phyloP scores from a whole-genome alignment of 306 rosid species.

The Lathyrus aphaca region DNA sequence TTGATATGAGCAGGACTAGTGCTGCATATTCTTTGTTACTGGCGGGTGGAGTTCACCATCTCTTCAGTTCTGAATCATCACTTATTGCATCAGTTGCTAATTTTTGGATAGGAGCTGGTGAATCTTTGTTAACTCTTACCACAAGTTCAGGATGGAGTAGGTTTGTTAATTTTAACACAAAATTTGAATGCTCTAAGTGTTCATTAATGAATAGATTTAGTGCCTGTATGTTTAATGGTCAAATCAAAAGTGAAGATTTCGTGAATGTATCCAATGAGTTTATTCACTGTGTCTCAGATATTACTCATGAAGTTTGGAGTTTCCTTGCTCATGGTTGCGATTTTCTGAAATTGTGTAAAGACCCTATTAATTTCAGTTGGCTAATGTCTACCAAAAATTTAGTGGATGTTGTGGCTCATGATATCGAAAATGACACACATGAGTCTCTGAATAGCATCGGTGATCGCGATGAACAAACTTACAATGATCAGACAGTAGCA shows the following conservation, averaged over 20 bases:
- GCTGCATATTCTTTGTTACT: conserved; percentile 73
- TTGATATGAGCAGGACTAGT: conserved; percentile 57
- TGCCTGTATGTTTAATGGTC: conserved; percentile 37
- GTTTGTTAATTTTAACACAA: conserved; percentile 23
- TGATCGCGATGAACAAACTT: conserved; percentile 28
- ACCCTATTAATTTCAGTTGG: conserved; percentile 60
- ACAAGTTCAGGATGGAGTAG: conserved; percentile 53
- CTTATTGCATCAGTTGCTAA: conserved; percentile 63
- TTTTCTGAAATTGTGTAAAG: conserved; percentile 48
- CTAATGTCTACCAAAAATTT: conserved; percentile 21
- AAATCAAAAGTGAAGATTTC: conserved; percentile 44
- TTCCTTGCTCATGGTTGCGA: conserved; percentile 49
- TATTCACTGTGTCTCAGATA: conserved; percentile 44
- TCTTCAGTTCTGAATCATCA: conserved; percentile 67
- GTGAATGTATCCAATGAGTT: conserved; percentile 49
- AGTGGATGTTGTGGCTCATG: conserved; percentile 15
- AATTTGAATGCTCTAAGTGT: conserved; percentile 52
- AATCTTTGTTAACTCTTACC: conserved; percentile 59
- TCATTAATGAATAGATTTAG: conserved; percentile 48
- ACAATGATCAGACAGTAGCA: conserved; percentile 33
- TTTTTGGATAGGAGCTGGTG: conserved; percentile 77
- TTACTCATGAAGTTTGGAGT: conserved; percentile 51
- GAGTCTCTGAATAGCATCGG: conserved; percentile 26
- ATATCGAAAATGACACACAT: conserved; percentile 20
- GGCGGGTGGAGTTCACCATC: conserved; percentile 73